Base-by-base conservation (phyloP, 106 monocot species). In the Chionographis japonica region DNA sequence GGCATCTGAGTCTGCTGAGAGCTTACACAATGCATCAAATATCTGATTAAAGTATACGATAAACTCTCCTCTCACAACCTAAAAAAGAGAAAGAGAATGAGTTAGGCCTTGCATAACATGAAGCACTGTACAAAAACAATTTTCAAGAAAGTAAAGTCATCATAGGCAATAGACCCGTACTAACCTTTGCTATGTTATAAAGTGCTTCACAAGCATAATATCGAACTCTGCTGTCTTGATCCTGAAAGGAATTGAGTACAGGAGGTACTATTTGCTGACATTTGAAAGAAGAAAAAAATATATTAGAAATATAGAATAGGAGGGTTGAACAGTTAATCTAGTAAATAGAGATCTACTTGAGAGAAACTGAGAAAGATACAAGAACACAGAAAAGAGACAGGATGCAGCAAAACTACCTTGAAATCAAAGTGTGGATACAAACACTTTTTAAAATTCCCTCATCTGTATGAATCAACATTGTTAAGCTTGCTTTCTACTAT, bases 191-290 rank as follows among this genome's bases (percentile, higher is more conserved):
- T 77, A 99, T 99, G 75, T 99, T 99, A 72, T 99, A 99, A n/a
- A 99, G 81, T 72, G 98, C 98, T 84, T 99, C 98, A 85, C 98
- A 99, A 71, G 98, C 98, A 88, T 99, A 99, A 59, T 93, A 99
- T 19, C 98, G 87, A 68, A 99, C 98, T 79, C 93, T 99, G 61
- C 93, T 81, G 60, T 99, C 98, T 82, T 93, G 98, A 58, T 99
- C 90, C 49, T 54, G 56, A 79, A 99, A 99, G 15, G 93, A 87
- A 61, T 80, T 62, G 51, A 99, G 80, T 27, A 99, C 98, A 40
- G 98, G 98, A 20, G 93, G 90, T 46, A 99, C 93, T 75, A 99
- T 99, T 80, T 75, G 80, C 98, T 99, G 83, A 56, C 6, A 71
- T 16, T 50, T 50, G 38, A 63, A 49, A 14, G 19, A 46, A 6